A percentile compares a stretch with the other conserved stretches of the same genome.
Evolutionary conservation across 768 basidiomycete genomes (phyloP).

Genomic region (Paxillus rubicundulus): DNA sequence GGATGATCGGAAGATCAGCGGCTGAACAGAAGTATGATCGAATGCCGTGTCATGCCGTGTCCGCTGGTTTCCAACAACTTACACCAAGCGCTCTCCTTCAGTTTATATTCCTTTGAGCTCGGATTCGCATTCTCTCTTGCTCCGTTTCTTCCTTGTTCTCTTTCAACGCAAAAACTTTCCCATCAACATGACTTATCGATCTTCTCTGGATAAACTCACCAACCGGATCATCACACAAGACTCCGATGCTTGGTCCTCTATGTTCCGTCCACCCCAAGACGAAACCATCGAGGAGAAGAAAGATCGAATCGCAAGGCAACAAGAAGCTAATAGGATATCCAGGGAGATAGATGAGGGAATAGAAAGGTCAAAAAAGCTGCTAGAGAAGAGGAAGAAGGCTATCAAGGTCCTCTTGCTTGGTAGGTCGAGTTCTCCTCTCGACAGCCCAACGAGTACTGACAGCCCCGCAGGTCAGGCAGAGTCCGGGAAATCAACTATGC

Average conservation of each 20-base stretch:
- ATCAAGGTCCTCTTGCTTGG: slow-evolving; percentile 31
- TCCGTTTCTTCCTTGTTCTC: too few relatives aligned
- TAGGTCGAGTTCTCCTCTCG: not conserved
- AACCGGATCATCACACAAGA: not conserved
- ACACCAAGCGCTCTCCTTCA: too few relatives aligned
- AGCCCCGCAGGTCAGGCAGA: slow-evolving; percentile 26
- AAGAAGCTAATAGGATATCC: slow-evolving; percentile 22
- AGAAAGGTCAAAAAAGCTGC: slow-evolving; percentile 19
- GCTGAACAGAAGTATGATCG: too few relatives aligned
- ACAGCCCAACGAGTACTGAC: not conserved
- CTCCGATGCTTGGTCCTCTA: slow-evolving; percentile 22
- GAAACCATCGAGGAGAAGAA: slow-evolving; percentile 9
- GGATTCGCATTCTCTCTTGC: too few relatives aligned
- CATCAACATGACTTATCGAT: too few relatives aligned
- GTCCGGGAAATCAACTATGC: slow-evolving; percentile 33
- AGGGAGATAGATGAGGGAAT: slow-evolving; percentile 31
- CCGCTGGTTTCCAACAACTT: too few relatives aligned
- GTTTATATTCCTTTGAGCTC: too few relatives aligned
- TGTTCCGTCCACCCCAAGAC: slow-evolving; percentile 17
- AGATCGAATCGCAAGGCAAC: slow-evolving; percentile 14
- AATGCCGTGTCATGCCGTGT: too few relatives aligned
- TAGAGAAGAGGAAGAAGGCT: slow-evolving; percentile 26
- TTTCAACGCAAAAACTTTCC: too few relatives aligned
- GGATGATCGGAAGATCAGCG: too few relatives aligned
- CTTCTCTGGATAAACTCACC: too few relatives aligned